Conservation (phyloP, 768 basidiomycete species). For the Lyophyllum atratum region DNA sequence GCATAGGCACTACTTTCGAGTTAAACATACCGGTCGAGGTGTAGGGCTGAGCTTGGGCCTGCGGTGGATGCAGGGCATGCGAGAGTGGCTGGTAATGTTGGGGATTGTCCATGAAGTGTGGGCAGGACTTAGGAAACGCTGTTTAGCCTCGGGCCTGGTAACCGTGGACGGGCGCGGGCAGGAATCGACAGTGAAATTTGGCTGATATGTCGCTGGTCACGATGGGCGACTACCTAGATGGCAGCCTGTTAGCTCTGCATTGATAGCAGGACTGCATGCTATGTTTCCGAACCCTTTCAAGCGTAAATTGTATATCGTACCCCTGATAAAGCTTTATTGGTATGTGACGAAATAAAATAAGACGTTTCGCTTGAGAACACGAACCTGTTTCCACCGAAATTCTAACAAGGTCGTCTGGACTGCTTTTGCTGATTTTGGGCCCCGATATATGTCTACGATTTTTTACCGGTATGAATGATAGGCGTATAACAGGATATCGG, state of each 20-base stretch:
- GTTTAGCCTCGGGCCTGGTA: neutral
- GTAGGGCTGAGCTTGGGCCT: conserved; percentile 26
- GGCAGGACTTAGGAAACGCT: neutral
- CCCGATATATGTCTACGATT: neutral
- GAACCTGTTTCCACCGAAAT: conserved; percentile 2
- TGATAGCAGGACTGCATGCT: conserved; percentile 6
- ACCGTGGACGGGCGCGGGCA: neutral
- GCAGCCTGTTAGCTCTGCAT: conserved; percentile 2
- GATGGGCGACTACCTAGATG: conserved; percentile 2
- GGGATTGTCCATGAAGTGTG: conserved; percentile 60
- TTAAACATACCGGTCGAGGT: conserved; percentile 25
- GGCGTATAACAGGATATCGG: conserved; percentile 6
- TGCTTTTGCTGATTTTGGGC: neutral
- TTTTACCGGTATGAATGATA: neutral
- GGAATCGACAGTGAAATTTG: neutral
- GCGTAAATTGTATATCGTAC: conserved; percentile 9
- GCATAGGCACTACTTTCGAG: conserved; percentile 18
- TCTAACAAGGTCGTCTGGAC: neutral
- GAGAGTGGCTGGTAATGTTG: conserved; percentile 83
- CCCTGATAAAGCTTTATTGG: conserved; percentile 19
- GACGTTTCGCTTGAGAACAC: conserved; percentile 5
- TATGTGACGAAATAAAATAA: conserved; percentile 19
- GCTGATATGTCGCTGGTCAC: neutral
- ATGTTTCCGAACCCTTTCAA: conserved; percentile 12
- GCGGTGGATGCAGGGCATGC: conserved; percentile 71